Base-by-base conservation (phyloP, 805 yeast genomes). In the Wickerhamiella sergipiensis region DNA sequence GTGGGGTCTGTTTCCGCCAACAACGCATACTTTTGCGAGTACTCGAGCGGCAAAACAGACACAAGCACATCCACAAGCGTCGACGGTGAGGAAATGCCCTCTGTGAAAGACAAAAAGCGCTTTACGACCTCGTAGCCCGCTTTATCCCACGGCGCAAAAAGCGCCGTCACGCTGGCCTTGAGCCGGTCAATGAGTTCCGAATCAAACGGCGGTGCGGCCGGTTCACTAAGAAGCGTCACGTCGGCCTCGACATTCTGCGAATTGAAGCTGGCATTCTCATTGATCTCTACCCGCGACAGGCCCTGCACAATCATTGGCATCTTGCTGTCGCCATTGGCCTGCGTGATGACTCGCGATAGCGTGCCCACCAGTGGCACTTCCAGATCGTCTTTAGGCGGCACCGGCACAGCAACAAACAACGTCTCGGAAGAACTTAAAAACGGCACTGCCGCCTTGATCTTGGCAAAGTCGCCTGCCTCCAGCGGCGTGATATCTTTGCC, bases 41-140 rank as follows among this genome's bases (percentile, higher is more conserved):
- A 56, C 3, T 60, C 57, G 23, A 67, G 57, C 12, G 70, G 70
- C 31, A 68, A 55, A 24, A 68, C 57, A 4, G 69, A 60, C 15
- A 62, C 63, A 23, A 68, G 55, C 31, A 68, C 50, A 51, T 69
- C 72, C 1, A 67, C 66, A 22, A 68, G 53, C 43, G 54, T 52
- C 4, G 64, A 63, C 3, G 70, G 57, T 2, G 61, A 56, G 43
- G 54, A 45, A 2, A 53, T 51, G 6, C 55, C 49, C 17, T 59
- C 61, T 6, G 56, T 52, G 44, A 57, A 50, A 21, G 56, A 38
- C 1, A 59, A 50, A 17, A 57, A 47, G 21, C 60, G 58, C 29
- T 54, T 51, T n/a, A 55, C 49, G 18, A 53, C 39, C 15, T 46
- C 44, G 24, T 53, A 43, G n/a, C 48, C 50, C 17, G 43, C 38